Base-by-base conservation (phyloP, 495 filamentous ascomycete species). In the Xylaria cubensis region DNA sequence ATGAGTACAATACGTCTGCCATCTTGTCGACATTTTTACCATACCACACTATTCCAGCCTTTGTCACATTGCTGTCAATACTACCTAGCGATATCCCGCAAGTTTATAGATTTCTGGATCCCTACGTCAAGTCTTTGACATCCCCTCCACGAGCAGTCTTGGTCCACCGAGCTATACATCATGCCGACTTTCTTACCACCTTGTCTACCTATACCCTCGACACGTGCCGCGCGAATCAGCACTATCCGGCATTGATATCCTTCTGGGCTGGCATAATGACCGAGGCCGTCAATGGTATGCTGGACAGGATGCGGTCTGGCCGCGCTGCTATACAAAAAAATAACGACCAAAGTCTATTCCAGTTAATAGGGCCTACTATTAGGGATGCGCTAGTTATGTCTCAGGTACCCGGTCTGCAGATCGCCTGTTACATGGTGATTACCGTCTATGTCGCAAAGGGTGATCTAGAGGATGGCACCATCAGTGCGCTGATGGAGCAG, bases 1-100 rank as follows among this genome's bases (percentile, higher is more conserved):
- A 98, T 79, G 94, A 98, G 77, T 90, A 93, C 77, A 98, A 98
- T 78, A 95, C 94, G 0, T 84, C 87, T 0, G 88, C 86, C 56
- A 83, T 96, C 21, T 82, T 98, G n/a, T 84, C 95, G 61, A 94
- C 94, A 10, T 97, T 98, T 79, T 85, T 99, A 17, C 96, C 97
- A 3, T 98, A 97, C 76, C 94, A 98, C 77, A 90, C 90, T 0
- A 90, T 92, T 21, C 92, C 91, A 4, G 87, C 93, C 3, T 97
- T 98, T 77, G 80, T 90, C 9, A 93, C 92, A 4, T 83, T 98
- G 4, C 84, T 99, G 7, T 92, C 93, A 1, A 93, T 97, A 70
- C 79, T 99, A 17, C 93, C 97, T 0, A 79, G 85, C 10, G 86
- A 89, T 34, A 81, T 97, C 9, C 90, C 93, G 0, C 82, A 88